Conservation (phyloP, 202 grass and related monocot species). For the Digitaria exilis region DNA sequence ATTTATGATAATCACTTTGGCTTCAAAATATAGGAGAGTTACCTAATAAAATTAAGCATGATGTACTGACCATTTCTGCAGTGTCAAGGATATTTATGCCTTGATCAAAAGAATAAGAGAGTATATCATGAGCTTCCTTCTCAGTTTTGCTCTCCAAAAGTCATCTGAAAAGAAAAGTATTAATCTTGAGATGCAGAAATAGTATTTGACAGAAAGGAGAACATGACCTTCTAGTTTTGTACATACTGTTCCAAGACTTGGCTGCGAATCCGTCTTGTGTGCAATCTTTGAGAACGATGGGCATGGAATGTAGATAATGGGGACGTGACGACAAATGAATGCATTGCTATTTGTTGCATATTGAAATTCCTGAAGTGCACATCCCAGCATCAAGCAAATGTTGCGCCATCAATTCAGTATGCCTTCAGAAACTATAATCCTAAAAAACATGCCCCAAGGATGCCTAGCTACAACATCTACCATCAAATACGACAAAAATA, state of each 20-base stretch:
- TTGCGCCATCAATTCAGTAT: neutral
- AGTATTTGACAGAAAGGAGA: neutral
- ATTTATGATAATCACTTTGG: neutral
- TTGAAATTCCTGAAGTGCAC: slow-evolving; percentile 35
- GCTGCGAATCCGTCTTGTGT: neutral
- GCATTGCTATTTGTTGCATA: slow-evolving; percentile 31
- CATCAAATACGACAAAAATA: too few relatives aligned
- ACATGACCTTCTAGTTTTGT: neutral
- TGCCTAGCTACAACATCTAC: too few relatives aligned
- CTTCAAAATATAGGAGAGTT: neutral
- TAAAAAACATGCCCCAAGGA: neutral
- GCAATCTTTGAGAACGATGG: slow-evolving; percentile 1
- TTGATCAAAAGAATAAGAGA: slow-evolving; percentile 68
- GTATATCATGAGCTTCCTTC: slow-evolving; percentile 80
- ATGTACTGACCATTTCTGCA: slow-evolving; percentile 60
- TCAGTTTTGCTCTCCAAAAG: slow-evolving; percentile 97
- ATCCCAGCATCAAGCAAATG: neutral
- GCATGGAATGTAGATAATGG: neutral
- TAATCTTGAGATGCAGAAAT: neutral
- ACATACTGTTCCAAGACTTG: slow-evolving; percentile 72
- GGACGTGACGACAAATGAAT: too few relatives aligned
- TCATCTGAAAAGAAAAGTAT: slow-evolving; percentile 61
- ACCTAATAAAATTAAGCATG: neutral
- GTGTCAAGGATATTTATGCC: slow-evolving; percentile 84
- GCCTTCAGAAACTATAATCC: neutral